Percentiles rank a stretch among this genome's conserved stretches.
Evolutionary conservation across 2,329 filamentous ascomycete genomes (phyloP).

Genomic region (Calonectria honghensis): DNA sequence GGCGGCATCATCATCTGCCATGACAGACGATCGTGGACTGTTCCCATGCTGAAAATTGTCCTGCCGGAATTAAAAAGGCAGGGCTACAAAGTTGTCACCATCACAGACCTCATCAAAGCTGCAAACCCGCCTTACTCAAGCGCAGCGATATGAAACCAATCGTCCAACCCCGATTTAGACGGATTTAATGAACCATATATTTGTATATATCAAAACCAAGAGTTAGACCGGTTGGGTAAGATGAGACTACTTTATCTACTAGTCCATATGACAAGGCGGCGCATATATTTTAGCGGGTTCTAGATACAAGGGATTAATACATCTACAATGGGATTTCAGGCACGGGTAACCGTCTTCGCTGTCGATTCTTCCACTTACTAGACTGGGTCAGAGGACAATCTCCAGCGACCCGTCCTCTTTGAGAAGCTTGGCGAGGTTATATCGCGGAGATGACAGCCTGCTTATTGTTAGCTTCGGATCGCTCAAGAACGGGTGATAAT

Average conservation of each 20-base stretch:
- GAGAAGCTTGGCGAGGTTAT: conserved; percentile 56
- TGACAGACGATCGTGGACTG: conserved; percentile 88
- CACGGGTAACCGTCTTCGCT: neutral
- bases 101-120: conserved; percentile 78
- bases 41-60: conserved; percentile 84
- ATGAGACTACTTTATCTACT: conserved; percentile 22
- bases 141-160: conserved; percentile 38
- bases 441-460: conserved; percentile 59
- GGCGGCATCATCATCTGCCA: conserved; percentile 91
- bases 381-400: conserved; percentile 53
- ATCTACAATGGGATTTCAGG: neutral
- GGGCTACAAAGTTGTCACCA: conserved; percentile 83
- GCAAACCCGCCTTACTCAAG: conserved; percentile 54
- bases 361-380: conserved; percentile 14
- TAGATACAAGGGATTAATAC: conserved; percentile 22
- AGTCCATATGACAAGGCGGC: conserved; percentile 25
- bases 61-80: conserved; percentile 81
- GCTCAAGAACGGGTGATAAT: neutral
- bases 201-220: conserved; percentile 13
- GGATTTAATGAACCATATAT: conserved; percentile 12
- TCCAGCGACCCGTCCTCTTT: conserved; percentile 59
- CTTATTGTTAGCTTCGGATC: conserved; percentile 37
- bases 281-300: conserved; percentile 12
- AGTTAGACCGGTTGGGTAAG: conserved; percentile 15
- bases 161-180: neutral